Percentiles rank a stretch among this genome's conserved stretches.
Evolutionary conservation across 805 yeast species (phyloP).

Genomic region (Diddensiella santjacobensis): DNA sequence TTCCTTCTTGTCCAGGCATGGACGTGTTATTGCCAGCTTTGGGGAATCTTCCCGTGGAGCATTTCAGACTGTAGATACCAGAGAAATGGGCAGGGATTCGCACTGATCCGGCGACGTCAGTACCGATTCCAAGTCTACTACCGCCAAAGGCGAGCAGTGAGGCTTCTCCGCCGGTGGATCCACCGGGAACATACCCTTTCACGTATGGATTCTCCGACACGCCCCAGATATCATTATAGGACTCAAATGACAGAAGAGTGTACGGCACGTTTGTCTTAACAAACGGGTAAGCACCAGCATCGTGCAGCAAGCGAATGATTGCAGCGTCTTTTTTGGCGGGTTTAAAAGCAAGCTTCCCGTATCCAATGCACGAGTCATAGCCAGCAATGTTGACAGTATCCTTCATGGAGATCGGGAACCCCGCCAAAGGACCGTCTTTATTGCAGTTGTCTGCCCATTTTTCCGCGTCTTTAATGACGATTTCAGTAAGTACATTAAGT

Average conservation of each 20-base stretch:
- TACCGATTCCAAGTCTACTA: constrained; percentile 50
- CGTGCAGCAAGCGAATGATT: constrained; percentile 41
- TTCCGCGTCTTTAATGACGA: constrained; percentile 64
- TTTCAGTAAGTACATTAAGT: constrained; percentile 56
- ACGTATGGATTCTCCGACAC: constrained; percentile 48
- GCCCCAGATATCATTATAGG: constrained; percentile 54
- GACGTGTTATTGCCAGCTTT: constrained; percentile 38
- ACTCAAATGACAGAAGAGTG: constrained; percentile 53
- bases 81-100: constrained; percentile 52
- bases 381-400: constrained; percentile 53
- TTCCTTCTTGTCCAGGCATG: constrained; percentile 47
- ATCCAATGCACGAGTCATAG: constrained; percentile 50
- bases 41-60: constrained; percentile 50
- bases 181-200: constrained; percentile 46
- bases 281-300: constrained; percentile 54
- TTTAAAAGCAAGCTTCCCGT: constrained; percentile 40
- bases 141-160: constrained; percentile 47
- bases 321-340: constrained; percentile 41
- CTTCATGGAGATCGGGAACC: constrained; percentile 59
- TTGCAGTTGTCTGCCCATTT: constrained; percentile 51
- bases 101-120: constrained; percentile 56
- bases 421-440: constrained; percentile 61
- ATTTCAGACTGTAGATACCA: constrained; percentile 48
- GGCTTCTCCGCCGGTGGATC: constrained; percentile 54
- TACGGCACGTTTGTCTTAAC: constrained; percentile 56